These are phyloP conservation scores for Xylaria telfairii DNA, from an alignment of 495 filamentous ascomycete species.

Conservation along the genomic window DNA sequence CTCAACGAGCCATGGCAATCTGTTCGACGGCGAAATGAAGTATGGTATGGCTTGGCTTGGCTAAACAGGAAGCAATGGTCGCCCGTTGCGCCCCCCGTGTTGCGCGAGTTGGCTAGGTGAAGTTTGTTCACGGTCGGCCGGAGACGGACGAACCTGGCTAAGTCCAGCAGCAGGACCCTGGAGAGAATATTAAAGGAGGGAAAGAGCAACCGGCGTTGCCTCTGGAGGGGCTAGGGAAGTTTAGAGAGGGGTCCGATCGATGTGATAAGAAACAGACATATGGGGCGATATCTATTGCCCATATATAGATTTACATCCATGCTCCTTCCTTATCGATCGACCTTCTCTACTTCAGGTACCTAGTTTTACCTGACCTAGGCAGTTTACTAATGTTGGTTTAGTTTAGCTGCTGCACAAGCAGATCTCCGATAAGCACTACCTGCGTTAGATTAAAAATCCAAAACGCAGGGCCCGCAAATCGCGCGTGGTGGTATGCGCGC, in stretches of 20 bases:
- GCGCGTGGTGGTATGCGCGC: conserved; percentile 27
- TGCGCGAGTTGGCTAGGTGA: not conserved
- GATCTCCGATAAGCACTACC: conserved; percentile 21
- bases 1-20: conserved; percentile 7
- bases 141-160: not conserved
- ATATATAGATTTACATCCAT: conserved; percentile 18
- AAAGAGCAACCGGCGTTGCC: not conserved
- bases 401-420: not conserved
- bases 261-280: conserved; percentile 19
- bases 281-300: conserved; percentile 6
- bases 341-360: not conserved
- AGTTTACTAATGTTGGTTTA: not conserved
- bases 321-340: not conserved
- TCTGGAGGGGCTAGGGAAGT: not conserved
- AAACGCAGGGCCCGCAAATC: conserved; percentile 26
- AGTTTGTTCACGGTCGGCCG: not conserved
- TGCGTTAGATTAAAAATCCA: conserved; percentile 23
- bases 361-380: no score
- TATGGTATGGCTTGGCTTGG: no score
- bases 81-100: not conserved
- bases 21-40: not conserved
- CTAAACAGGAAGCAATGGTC: not conserved
- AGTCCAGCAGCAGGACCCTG: not conserved
- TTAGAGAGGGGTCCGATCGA: conserved; percentile 2
- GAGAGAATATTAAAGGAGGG: conserved; percentile 4